These are phyloP conservation scores for Fusarium sp. DNA, from an alignment of 2,329 filamentous ascomycete species.

Conservation along the genomic window DNA sequence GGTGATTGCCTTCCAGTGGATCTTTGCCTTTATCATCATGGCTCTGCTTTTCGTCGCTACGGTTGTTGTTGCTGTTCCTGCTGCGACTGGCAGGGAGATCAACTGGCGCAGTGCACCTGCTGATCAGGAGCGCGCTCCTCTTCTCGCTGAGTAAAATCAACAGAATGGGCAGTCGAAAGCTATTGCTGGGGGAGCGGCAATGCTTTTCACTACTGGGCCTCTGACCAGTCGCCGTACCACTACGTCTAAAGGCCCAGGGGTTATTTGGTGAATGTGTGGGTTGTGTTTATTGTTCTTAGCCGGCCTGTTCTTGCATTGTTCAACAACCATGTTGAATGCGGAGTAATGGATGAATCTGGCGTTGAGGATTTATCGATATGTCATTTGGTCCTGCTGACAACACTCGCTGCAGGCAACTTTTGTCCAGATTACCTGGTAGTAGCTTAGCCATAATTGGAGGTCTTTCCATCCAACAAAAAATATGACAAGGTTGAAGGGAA, in stretches of 20 bases:
- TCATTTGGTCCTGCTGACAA: conserved; percentile 1
- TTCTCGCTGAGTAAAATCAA: conserved; percentile 60
- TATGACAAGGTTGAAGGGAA: not conserved
- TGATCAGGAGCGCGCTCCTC: conserved; percentile 70
- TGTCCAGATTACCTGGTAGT: conserved; percentile 5
- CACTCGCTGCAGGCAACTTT: conserved; percentile 11
- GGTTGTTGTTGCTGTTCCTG: conserved; percentile 71
- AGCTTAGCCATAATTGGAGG: conserved; percentile 25
- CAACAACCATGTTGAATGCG: conserved; percentile 17
- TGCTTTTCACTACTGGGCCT: not conserved
- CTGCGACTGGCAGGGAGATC: conserved; percentile 68
- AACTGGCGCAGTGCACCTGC: conserved; percentile 57
- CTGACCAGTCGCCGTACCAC: not conserved
- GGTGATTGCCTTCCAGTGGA: conserved; percentile 86
- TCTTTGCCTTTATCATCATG: conserved; percentile 90
- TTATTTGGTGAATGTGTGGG: conserved; percentile 10
- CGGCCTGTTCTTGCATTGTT: conserved; percentile 22
- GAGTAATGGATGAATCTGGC: conserved; percentile 31
- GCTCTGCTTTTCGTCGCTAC: conserved; percentile 77
- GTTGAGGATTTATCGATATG: conserved; percentile 24
- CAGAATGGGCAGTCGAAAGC: not conserved
- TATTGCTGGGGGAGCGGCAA: not conserved
- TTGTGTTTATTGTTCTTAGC: conserved; percentile 13
- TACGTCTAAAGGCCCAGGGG: not conserved
- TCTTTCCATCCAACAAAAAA: not conserved